Evolutionary conservation across 768 basidiomycete genomes (phyloP).

Genomic region (Kwoniella mangroviensis): DNA sequence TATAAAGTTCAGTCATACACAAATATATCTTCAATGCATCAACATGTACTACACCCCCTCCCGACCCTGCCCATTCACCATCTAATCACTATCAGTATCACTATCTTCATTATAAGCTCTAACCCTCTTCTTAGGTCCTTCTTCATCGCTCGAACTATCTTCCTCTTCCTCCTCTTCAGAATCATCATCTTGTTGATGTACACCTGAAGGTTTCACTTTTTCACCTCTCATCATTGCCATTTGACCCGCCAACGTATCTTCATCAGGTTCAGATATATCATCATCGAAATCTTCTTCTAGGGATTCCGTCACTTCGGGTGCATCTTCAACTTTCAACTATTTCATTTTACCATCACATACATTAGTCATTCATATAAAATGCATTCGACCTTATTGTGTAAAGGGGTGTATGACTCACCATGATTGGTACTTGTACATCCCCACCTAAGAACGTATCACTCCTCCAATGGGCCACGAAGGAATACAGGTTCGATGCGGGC

Average conservation of each 20-base stretch:
- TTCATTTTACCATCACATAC: background rate
- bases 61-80: background rate
- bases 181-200: constrained; percentile 64
- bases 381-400: background rate
- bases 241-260: constrained; percentile 93
- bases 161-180: constrained; percentile 65
- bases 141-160: constrained; percentile 56
- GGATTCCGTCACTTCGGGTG: constrained; percentile 63
- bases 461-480: constrained; percentile 82
- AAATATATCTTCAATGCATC: constrained; percentile 1
- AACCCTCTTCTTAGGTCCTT: constrained; percentile 40
- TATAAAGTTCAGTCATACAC: background rate
- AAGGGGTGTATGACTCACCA: constrained; percentile 62
- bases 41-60: background rate
- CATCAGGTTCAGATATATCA: constrained; percentile 97
- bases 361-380: background rate
- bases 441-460: constrained; percentile 89
- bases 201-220: constrained; percentile 75
- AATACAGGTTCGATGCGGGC: constrained; percentile 76
- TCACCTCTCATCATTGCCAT: constrained; percentile 96
- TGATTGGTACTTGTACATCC: constrained; percentile 71
- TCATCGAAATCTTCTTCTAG: constrained; percentile 71
- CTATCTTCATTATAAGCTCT: constrained; percentile 49
- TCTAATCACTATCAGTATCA: constrained; percentile 45
- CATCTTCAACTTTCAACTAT: constrained; percentile 83